These are phyloP conservation scores for Rhynchosporium agropyri DNA, from an alignment of 2,329 filamentous ascomycete species.

Conservation along the genomic window DNA sequence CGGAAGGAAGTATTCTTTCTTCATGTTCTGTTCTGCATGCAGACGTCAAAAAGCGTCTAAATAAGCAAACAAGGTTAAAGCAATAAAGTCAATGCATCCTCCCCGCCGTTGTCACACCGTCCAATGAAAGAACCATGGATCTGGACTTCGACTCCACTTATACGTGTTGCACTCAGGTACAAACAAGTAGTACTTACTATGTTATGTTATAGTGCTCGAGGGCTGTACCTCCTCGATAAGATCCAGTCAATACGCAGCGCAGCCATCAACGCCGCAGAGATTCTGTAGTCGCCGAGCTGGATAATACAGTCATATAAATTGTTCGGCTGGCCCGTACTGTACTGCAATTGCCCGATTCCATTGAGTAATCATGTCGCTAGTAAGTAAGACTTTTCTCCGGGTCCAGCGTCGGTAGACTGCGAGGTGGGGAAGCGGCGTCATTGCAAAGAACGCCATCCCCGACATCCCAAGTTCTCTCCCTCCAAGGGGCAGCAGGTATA, in stretches of 20 bases:
- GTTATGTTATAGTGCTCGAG: not conserved
- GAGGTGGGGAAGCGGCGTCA: slow-evolving; percentile 18
- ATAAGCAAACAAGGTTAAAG: slow-evolving; percentile 1
- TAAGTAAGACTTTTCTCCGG: slow-evolving; percentile 16
- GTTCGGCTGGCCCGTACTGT: slow-evolving; percentile 7
- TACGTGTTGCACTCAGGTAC: not conserved
- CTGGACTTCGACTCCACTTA: not conserved
- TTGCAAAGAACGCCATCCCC: slow-evolving; percentile 14
- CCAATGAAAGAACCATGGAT: slow-evolving; percentile 2
- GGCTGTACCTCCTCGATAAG: not conserved
- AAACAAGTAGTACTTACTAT: too few species aligned
- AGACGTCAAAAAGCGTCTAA: not conserved
- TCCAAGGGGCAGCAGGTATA: slow-evolving; percentile 11
- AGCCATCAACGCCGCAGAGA: not conserved
- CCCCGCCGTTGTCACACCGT: slow-evolving; percentile 10
- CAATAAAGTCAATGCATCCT: slow-evolving; percentile 17
- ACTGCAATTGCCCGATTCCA: not conserved
- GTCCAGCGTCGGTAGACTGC: slow-evolving; percentile 8
- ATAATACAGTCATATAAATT: not conserved
- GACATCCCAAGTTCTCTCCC: not conserved
- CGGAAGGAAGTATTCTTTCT: too few species aligned
- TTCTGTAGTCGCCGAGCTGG: not conserved
- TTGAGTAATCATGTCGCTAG: slow-evolving; percentile 21
- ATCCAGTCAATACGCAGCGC: not conserved
- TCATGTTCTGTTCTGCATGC: not conserved